These are phyloP conservation scores for Zygosaccharomyces lentus DNA, from an alignment of 805 yeast genomes.

Conservation along the genomic window DNA sequence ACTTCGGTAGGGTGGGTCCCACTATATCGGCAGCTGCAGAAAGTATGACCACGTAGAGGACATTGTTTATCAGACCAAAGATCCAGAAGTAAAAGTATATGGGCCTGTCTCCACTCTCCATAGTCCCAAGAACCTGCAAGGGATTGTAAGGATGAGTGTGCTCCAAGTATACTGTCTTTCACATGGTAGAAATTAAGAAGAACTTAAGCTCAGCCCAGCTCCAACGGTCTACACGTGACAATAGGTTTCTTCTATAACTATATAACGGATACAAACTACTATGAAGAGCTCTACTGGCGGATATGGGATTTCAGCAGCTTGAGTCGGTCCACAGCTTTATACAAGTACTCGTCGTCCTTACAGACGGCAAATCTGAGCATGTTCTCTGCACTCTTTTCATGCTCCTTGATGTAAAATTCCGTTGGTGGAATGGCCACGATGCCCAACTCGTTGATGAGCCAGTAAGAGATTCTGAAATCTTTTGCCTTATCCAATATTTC, in stretches of 20 bases:
- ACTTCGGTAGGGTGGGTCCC: slow-evolving; percentile 79
- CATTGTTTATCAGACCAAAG: slow-evolving; percentile 84
- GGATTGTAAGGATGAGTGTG: background rate
- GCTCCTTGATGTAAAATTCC: slow-evolving; percentile 75
- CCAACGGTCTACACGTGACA: background rate
- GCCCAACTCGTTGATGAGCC: slow-evolving; percentile 90
- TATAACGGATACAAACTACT: background rate
- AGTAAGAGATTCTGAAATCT: slow-evolving; percentile 85
- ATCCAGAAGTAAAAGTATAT: slow-evolving; percentile 61
- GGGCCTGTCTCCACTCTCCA: slow-evolving; percentile 4
- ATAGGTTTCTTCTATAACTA: background rate
- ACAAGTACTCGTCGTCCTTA: slow-evolving; percentile 77
- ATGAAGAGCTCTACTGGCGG: slow-evolving; percentile 4
- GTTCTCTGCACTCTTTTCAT: slow-evolving; percentile 74
- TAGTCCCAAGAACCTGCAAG: background rate
- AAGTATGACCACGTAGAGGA: slow-evolving; percentile 83
- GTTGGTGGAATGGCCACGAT: slow-evolving; percentile 97
- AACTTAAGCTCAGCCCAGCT: background rate
- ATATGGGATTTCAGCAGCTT: slow-evolving; percentile 64
- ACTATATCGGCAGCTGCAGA: slow-evolving; percentile 92
- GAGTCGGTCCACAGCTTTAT: slow-evolving; percentile 76
- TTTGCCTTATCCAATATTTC: slow-evolving; percentile 65
- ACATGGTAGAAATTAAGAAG: background rate
- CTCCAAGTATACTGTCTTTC: background rate
- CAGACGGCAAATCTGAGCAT: slow-evolving; percentile 93